These are phyloP conservation scores for Choanephora cucurbitarum DNA, from an alignment of 371 early-diverging fungal species.

Conservation along the genomic window DNA sequence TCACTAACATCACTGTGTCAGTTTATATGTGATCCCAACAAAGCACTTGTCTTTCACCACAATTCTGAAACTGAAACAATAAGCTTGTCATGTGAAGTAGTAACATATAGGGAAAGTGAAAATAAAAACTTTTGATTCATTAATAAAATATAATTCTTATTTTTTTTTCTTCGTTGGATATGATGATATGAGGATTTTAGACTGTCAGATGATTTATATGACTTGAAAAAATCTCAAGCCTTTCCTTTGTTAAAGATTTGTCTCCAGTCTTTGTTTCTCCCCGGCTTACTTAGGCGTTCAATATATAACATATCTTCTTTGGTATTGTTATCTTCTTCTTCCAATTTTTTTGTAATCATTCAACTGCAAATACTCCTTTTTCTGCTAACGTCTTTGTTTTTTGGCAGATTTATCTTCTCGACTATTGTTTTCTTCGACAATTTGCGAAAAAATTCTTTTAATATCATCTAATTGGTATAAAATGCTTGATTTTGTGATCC, in stretches of 20 bases:
- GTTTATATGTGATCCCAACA: slow-evolving; percentile 14
- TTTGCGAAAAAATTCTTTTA: too few relatives aligned
- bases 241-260: slow-evolving; percentile 9
- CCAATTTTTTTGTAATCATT: too few relatives aligned
- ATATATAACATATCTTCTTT: slow-evolving; percentile 9
- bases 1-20: slow-evolving; percentile 15
- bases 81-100: slow-evolving; percentile 16
- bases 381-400: too few relatives aligned
- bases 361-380: too few relatives aligned
- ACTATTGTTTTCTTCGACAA: too few relatives aligned
- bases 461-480: too few relatives aligned
- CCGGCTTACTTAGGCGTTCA: slow-evolving; percentile 9
- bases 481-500: too few relatives aligned
- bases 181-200: slow-evolving; percentile 9
- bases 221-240: slow-evolving; percentile 4
- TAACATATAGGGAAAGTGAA: slow-evolving; percentile 10
- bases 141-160: slow-evolving; percentile 10
- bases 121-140: slow-evolving; percentile 10
- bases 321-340: too few relatives aligned
- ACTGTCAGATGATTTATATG: slow-evolving; percentile 12
- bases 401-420: too few relatives aligned
- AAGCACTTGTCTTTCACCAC: slow-evolving; percentile 12
- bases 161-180: slow-evolving; percentile 10
- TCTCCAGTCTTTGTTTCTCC: slow-evolving; percentile 14
- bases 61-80: slow-evolving; percentile 14